Base-by-base conservation (phyloP, 768 basidiomycete species). In the Roridomyces roridus region DNA sequence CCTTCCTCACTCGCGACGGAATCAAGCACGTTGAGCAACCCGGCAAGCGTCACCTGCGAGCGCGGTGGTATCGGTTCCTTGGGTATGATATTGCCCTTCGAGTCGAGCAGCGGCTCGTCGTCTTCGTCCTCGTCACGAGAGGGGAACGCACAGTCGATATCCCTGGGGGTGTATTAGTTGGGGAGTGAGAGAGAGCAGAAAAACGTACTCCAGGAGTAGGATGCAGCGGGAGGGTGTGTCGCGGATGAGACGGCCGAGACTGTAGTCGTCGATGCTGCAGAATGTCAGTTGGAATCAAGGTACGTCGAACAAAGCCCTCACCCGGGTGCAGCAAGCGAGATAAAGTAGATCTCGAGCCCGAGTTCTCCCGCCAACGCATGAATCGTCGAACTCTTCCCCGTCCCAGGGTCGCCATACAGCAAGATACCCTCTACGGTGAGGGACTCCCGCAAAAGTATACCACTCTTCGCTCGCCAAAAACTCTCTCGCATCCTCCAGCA, bases 261-360 rank as follows among this genome's bases (percentile, higher is more conserved):
- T 62, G 12, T 55, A 55, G 54, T 75, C 74, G 59, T 72, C 68
- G 50, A 76, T 61, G 15, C 70, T 71, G 45, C 43, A 15, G 55
- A 28, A 43, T 17, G 12, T 42, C 44, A 20, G 65, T 49, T 44
- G 35, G 29, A 64, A 63, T 50, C 54, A 36, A n/a, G 20, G 29
- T 15, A 12, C 31, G 29, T 20, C 2, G 18, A 29, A 6, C 14
- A 29, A 35, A 28, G 28, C 15, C 37, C 57, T 34, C 48, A 70
- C 69, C 65, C 61, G 23, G 59, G 62, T 17, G 65, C 60, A 4
- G 71, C 61, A 5, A 74, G 55, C 6, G 67, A 67, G 25, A 74
- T 56, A 20, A 63, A 55, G 64, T 86, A 88, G 56, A 89, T 86
- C 67, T 87, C 84, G 37, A 89, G 75, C 0, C 79, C 77, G 21